Percentiles rank a stretch among this genome's conserved stretches.
phyloP scores from a whole-genome alignment of 352 stramenopile species.

The Globisporangium okanoganense region DNA sequence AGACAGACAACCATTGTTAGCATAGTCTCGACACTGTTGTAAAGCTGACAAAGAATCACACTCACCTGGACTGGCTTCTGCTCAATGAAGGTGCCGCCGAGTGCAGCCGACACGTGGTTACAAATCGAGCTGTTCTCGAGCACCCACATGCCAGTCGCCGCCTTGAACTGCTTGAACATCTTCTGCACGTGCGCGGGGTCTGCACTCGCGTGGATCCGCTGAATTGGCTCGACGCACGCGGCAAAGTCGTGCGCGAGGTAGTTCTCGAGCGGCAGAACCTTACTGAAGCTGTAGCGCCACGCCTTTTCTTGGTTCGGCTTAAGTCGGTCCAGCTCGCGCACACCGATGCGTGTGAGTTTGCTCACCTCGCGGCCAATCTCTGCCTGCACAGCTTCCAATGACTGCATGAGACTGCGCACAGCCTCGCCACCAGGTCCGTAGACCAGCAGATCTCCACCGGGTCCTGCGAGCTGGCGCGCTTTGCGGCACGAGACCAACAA shows the following conservation, averaged over 20 bases:
- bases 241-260: slow-evolving; percentile 84
- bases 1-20: slow-evolving; percentile 3
- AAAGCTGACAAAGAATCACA: neutral
- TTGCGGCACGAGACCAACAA: slow-evolving; percentile 82
- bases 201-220: slow-evolving; percentile 83
- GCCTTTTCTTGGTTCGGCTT: slow-evolving; percentile 85
- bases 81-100: slow-evolving; percentile 67
- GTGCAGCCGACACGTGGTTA: slow-evolving; percentile 61
- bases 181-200: slow-evolving; percentile 80
- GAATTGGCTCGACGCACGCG: slow-evolving; percentile 79
- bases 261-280: slow-evolving; percentile 76
- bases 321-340: slow-evolving; percentile 78
- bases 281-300: slow-evolving; percentile 84
- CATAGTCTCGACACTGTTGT: neutral
- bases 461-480: slow-evolving; percentile 71
- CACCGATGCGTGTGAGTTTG: slow-evolving; percentile 74
- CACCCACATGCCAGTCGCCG: slow-evolving; percentile 81
- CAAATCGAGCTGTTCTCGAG: slow-evolving; percentile 84
- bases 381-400: slow-evolving; percentile 67
- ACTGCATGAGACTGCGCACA: slow-evolving; percentile 80
- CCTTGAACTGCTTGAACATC: slow-evolving; percentile 85
- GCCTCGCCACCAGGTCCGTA: slow-evolving; percentile 82
- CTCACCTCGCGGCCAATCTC: slow-evolving; percentile 78
- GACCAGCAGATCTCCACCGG: slow-evolving; percentile 77
- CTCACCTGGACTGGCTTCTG: slow-evolving; percentile 28